Evolutionary conservation across 2,329 filamentous ascomycete genomes (phyloP), one percentile per base, ranked within the genome.

Genomic region (Plectosphaerella cucumerina): DNA sequence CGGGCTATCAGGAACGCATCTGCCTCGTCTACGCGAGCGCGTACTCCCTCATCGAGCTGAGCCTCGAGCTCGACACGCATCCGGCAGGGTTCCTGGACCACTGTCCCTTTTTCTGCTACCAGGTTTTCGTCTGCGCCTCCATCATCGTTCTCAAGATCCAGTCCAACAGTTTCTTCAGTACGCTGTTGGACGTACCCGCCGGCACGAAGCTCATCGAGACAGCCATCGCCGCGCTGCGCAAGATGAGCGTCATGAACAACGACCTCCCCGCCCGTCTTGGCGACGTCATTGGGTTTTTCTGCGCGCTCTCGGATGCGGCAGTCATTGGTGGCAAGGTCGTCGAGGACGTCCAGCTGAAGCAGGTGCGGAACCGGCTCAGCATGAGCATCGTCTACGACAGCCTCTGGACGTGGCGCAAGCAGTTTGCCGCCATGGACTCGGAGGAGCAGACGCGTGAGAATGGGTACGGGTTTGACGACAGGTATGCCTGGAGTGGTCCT

Each of bases 181-280:
- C 31, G 4, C 3, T 50, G 12, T 23, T 50, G 9, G 41, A 50
- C 2, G 3, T 35, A 12, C 20, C 17, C 8, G 48, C n/a, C 11
- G 48, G 48, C 14, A 39, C 20, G 41, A 37, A 44, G 20, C 39
- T 50, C 17, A 44, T 50, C n/a, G 42, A 50, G n/a, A 18, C 41
- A 35, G 42, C 48, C n/a, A 50, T 50, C 26, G 31, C 26, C 5
- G 48, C 48, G 11, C 48, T 50, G 23, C 42, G 48, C 11, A 50
- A 37, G 14, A 50, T 44, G 17, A 44, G 41, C 20, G 48, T 50
- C 14, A 41, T 35, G 9, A 50, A 50, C 21, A 50, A 50, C 26
- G 48, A 50, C 18, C 48, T 50, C 12, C 48, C 42, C 12, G 48
- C 42, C 26, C 23, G 48, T 3, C 42, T 50, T 3, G 42, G 48